Evolutionary conservation across 2,329 filamentous ascomycete species (phyloP), one percentile per base, ranked within the genome.

Genomic region (Sclerotinia sclerotiorum): DNA sequence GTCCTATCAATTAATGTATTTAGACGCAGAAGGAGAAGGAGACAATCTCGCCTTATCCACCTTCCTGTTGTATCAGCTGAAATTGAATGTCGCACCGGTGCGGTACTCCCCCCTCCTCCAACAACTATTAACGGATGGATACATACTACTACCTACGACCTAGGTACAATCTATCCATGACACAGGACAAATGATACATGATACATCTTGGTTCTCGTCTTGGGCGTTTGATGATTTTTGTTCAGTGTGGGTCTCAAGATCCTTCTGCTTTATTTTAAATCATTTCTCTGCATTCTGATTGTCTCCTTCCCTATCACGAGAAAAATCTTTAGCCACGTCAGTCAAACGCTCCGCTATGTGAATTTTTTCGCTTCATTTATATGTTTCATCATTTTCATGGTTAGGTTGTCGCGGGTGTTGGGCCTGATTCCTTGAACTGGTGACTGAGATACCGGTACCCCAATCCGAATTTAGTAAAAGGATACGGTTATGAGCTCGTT

Each of bases 261-360:
- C 44, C 46, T 62, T 49, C 32, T 62, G 29, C 29, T 39, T 62
- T 29, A 39, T 51, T 35, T 7, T 39, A 49, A 51, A 29, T 5
- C 32, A 4, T 62, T 24, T n/a, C 27, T 62, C 46, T 62, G 29
- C 60, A 56, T 56, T 56, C 35, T 35, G 21, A 39, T 51, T 27
- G 46, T 49, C n/a, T 51, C 60, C 8, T 51, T 62, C 60, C 60
- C 60, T 62, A 62, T 62, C 46, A 49, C 24, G 27, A 51, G 60
- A 49, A 62, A 62, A 62, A 24, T 62, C 60, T 62, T 62, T 32
- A n/a, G 60, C 60, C 60, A 62, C 60, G 60, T 62, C 60, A 62
- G 60, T 51, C 27, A 51, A 29, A n/a, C 32, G 46, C 32, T 62
- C 60, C 60, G 60, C 46, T 39, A 27, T 51, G 21, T 39, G 60